Base-by-base conservation (phyloP, 306 rosid genomes). In the Rosa chinensis region DNA sequence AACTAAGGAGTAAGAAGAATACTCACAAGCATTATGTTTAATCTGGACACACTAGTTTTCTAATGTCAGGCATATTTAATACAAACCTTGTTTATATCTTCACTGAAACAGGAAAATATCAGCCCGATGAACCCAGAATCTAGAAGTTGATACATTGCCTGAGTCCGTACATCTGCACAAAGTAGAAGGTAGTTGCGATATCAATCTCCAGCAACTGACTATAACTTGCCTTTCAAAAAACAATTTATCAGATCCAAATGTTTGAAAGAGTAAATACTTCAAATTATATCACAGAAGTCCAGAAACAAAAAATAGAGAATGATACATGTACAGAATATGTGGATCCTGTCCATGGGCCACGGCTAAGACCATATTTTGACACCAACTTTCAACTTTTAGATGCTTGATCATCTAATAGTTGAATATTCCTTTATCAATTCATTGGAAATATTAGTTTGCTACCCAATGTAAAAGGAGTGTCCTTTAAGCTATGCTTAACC, bases 81-180 rank as follows among this genome's bases (percentile, higher is more conserved):
- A 70, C 80, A 70, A 81, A 95, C 98, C 97, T 96, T 96, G 89
- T 84, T 91, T 64, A 79, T 84, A 82, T 95, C 99, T 87, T 95
- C 94, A 80, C 94, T 96, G 82, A 79, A 96, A 82, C 99, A 96
- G 81, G 99, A 96, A 88, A 93, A 90, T 62, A 96, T 96, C 86
- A 96, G 88, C 70, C 99, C 98, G 56, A 96, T 91, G 84, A 96
- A 96, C 76, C 99, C 98, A 80, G 98, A 85, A 84, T 96, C 99
- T 66, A 96, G 97, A 85, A 96, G 99, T 79, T 96, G 99, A 82
- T 96, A 96, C 92, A 92, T 91, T 17, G 89, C 98, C 78, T 96
- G 99, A 76, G 98, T 96, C 64, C 92, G 89, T 72, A 96, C 98
- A 62, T 96, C 98, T 94, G 87, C 86, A 83, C 72, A 72, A 66